Evolutionary conservation across 805 yeast genomes (phyloP), one percentile per base, ranked within the genome.

Genomic region (Yamadazyma philogaea): DNA sequence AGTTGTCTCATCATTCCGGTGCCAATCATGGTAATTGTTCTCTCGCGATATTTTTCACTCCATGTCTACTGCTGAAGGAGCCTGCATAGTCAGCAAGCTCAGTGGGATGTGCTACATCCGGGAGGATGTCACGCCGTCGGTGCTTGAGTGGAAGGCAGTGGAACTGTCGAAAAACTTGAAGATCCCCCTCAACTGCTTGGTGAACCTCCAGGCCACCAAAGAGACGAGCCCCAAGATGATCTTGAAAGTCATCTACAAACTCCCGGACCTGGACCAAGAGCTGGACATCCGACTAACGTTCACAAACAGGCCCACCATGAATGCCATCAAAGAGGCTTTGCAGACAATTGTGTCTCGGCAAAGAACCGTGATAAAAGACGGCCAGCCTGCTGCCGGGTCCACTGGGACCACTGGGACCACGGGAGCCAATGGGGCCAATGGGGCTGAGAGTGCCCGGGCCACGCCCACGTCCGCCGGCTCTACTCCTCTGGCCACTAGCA

Each of bases 241-340:
- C 65, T 61, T 87, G 37, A 78, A 78, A 52, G 64, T 87, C 14
- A 62, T 79, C 7, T 74, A 78, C 6, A 70, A 69, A 30, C 60
- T 59, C 1, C 56, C 60, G 1, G 75, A 60, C 8, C 61, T 48
- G 1, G 61, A 53, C 0, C 35, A 42, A n/a, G 60, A 59, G 20
- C 56, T 57, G 43, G 60, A 61, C 35, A 41, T 64, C 24, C 55
- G 60, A 51, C 79, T 89, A 47, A 71, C 84, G 1, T 87, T 88
- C 62, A 80, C 78, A 43, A 83, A 79, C 54, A 68, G 93, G 38
- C 78, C 79, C 15, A 83, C 85, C 6, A 84, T 89, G 87, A 87
- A 84, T 48, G 77, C 74, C 47, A 79, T 82, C 45, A 87, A 84
- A 55, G 78, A 75, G 27, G 71, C 84, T 0, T 62, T 85, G 10